Conservation (phyloP, 1,284 basidiomycete genomes). For the Rhodotorula mucilaginosa region DNA sequence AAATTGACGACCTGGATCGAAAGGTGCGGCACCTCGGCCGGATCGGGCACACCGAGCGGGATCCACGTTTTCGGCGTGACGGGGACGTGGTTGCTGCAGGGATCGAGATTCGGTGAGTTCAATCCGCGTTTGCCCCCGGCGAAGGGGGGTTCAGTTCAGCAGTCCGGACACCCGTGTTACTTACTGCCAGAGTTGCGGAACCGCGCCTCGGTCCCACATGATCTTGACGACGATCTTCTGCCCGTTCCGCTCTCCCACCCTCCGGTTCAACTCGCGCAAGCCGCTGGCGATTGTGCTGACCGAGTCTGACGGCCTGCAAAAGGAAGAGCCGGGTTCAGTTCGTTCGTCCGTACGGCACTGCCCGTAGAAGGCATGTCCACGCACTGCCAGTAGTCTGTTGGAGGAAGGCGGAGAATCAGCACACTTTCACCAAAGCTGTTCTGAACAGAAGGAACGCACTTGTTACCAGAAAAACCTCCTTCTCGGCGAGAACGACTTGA, state of each 20-base stretch:
- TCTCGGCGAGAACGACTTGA: constrained; percentile 56
- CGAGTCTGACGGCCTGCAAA: constrained; percentile 54
- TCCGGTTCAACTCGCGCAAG: constrained; percentile 58
- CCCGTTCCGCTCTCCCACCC: constrained; percentile 54
- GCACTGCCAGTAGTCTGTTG: constrained; percentile 41
- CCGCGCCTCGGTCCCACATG: constrained; percentile 66
- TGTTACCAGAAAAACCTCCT: constrained; percentile 62
- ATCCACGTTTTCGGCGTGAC: constrained; percentile 58
- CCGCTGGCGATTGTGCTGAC: constrained; percentile 59
- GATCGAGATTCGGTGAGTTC: no score
- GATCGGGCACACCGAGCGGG: constrained; percentile 59
- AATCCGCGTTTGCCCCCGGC: no score
- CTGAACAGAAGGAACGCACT: constrained; percentile 51
- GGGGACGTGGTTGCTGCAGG: constrained; percentile 58
- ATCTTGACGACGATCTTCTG: constrained; percentile 59
- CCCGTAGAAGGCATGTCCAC: background rate
- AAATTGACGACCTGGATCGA: constrained; percentile 62
- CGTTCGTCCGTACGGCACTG: background rate
- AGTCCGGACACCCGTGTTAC: background rate
- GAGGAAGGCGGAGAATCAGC: constrained; percentile 45
- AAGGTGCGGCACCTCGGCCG: constrained; percentile 62
- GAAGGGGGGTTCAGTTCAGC: background rate
- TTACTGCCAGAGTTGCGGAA: constrained; percentile 53
- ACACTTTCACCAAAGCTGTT: no score
- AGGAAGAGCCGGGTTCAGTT: background rate